Evolutionary conservation across 2,329 filamentous ascomycete species (phyloP), one percentile per base, ranked within the genome.

Genomic region (Knufia petricola): DNA sequence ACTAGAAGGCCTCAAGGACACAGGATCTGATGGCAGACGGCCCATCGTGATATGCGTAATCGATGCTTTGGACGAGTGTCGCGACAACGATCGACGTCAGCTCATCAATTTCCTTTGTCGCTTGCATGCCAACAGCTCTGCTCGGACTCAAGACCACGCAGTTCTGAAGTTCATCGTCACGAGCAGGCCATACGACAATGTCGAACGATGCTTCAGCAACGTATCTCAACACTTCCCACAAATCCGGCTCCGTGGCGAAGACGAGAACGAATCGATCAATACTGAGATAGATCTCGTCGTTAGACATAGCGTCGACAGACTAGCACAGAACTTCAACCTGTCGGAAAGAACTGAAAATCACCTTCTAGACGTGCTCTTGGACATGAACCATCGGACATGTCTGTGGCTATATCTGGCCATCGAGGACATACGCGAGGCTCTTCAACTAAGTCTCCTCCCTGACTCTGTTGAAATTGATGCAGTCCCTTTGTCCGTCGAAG

Each of bases 171-270:
- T 61, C 43, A 37, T 59, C 1, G 47, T 59, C 4, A 66, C 61
- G 0, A 65, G 63, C 45, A 58, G 63, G 1, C 60, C 61, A 0
- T 63, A 64, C 47, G 36, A 52, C 1, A 40, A 59, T 0, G 63
- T 65, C 8, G 10, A 50, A 39, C 19, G 28, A 31, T n/a, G 48
- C 21, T 30, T 63, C 61, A 43, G 51, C 52, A 26, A 34, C 8
- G 20, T 23, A 15, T 4, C 46, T 2, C 3, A 32, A 2, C 6
- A 47, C 41, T 44, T 55, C 2, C 52, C 53, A 15, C 47, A 26
- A 3, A 50, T 60, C 17, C 51, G 51, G 1, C 39, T 59, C 10
- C 48, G 49, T 13, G 52, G 55, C 8, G 57, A 59, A 44, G 51
- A 55, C 8, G 57, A 61, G 24, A 54, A 52, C 41, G 50, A 50